These are phyloP conservation scores for Leccinum cinnamomeum DNA, from an alignment of 1,284 basidiomycete species.

Conservation along the genomic window DNA sequence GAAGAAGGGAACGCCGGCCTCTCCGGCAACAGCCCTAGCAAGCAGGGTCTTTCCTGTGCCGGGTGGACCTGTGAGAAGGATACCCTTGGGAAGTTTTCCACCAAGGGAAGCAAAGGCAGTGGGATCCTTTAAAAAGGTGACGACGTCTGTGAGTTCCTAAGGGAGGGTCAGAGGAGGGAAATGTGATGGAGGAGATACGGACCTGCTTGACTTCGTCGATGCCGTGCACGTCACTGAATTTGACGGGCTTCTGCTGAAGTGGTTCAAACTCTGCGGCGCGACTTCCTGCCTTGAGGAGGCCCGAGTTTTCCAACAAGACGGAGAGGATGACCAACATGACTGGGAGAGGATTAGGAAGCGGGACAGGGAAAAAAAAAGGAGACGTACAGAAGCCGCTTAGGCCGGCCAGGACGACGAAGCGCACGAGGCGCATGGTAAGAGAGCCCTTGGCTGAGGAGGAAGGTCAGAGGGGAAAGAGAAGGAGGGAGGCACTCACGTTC, in stretches of 20 bases:
- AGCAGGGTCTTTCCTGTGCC: constrained; percentile 98
- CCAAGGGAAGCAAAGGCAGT: constrained; percentile 85
- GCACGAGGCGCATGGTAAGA: constrained; percentile 60
- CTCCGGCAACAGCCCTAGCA: constrained; percentile 94
- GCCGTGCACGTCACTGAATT: constrained; percentile 91
- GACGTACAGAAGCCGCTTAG: constrained; percentile 55
- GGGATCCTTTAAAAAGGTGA: constrained; percentile 91
- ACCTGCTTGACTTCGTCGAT: constrained; percentile 92
- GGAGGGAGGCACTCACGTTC: constrained; percentile 56
- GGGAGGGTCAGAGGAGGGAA: constrained; percentile 1
- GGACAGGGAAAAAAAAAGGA: not conserved
- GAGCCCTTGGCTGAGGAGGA: constrained; percentile 57
- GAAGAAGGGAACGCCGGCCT: constrained; percentile 94
- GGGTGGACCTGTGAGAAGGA: constrained; percentile 85
- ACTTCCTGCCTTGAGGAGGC: constrained; percentile 85
- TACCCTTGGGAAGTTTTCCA: constrained; percentile 89
- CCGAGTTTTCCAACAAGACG: constrained; percentile 89
- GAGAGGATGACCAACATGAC: constrained; percentile 83
- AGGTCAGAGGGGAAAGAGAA: not conserved
- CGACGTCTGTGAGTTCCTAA: constrained; percentile 89
- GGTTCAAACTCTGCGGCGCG: constrained; percentile 77
- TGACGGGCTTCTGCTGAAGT: constrained; percentile 75
- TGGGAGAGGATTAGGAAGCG: constrained; percentile 30
- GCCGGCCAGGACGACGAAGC: constrained; percentile 55
- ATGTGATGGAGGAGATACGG: constrained; percentile 12